Evolutionary conservation across 163 green algal species (phyloP).

Genomic region (Scenedesmus sp.): DNA sequence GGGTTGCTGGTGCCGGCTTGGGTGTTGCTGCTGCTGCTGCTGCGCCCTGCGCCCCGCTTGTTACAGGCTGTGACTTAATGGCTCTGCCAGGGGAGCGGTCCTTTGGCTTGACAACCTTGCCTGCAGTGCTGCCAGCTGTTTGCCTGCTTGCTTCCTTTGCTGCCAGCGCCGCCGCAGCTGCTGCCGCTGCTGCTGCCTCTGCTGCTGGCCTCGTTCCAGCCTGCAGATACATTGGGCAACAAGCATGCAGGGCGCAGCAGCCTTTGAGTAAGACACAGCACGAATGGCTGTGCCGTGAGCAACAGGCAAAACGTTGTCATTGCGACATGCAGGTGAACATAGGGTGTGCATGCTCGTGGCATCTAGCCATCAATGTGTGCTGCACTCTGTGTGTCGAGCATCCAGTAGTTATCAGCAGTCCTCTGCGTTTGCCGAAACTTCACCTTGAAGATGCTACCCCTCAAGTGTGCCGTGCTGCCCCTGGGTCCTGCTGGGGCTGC

Average conservation of each 20-base stretch:
- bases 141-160: not conserved
- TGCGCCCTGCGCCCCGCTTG: not conserved
- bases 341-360: not conserved
- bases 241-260: not conserved
- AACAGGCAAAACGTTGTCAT: not conserved
- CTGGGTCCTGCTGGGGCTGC: not conserved
- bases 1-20: not conserved
- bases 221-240: not conserved
- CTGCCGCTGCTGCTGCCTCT: not conserved
- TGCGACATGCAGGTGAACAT: not conserved
- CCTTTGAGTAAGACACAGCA: not conserved
- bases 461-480: not conserved
- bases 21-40: not conserved
- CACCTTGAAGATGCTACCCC: conserved; percentile 1
- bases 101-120: not conserved
- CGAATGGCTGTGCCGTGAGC: not conserved
- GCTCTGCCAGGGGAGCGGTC: not conserved
- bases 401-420: not conserved
- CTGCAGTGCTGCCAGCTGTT: not conserved
- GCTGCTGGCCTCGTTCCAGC: not conserved
- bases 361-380: not conserved
- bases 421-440: not conserved
- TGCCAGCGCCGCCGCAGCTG: not conserved
- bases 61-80: not conserved
- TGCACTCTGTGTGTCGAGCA: not conserved